Conservation (phyloP, 108 stramenopile genomes). For the Fistulifera pelliculosa region DNA sequence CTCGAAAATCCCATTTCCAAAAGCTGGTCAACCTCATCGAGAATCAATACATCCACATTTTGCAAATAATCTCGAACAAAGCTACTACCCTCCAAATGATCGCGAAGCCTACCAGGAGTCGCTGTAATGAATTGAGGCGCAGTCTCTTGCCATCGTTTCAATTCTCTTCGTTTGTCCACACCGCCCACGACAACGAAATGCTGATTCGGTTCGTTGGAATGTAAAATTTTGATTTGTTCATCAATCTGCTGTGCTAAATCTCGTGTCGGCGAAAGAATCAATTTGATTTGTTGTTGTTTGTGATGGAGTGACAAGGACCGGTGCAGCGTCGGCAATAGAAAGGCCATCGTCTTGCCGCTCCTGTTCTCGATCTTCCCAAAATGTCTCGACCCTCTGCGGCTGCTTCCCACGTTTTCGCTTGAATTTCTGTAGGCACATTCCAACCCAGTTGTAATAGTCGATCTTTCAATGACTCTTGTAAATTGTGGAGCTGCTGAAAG, state of each 20-base stretch:
- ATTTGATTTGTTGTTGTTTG: not conserved
- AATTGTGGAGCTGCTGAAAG: too few species aligned
- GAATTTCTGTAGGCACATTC: conserved; percentile 67
- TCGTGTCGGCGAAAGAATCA: conserved; percentile 89
- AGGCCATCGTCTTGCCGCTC: conserved; percentile 97
- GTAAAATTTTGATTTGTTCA: conserved; percentile 56
- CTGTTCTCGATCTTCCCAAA: conserved; percentile 88
- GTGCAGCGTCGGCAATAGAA: conserved; percentile 85
- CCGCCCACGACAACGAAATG: conserved; percentile 62
- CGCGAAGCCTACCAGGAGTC: conserved; percentile 89
- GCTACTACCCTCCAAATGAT: conserved; percentile 41
- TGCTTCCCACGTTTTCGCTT: conserved; percentile 66
- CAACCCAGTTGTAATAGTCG: too few species aligned
- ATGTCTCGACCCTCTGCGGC: conserved; percentile 58
- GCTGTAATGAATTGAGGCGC: conserved; percentile 77
- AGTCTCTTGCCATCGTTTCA: conserved; percentile 12
- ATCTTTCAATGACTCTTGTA: too few species aligned
- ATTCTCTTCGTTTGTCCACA: conserved; percentile 60
- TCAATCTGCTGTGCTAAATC: conserved; percentile 90
- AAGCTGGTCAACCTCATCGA: conserved; percentile 94
- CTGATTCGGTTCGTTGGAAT: conserved; percentile 15
- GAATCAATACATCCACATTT: conserved; percentile 19
- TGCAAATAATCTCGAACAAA: not conserved
- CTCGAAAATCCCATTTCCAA: conserved; percentile 89
- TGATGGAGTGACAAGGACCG: conserved; percentile 15